Conservation (phyloP, 495 filamentous ascomycete genomes). For the Oleoguttula mirabilis region DNA sequence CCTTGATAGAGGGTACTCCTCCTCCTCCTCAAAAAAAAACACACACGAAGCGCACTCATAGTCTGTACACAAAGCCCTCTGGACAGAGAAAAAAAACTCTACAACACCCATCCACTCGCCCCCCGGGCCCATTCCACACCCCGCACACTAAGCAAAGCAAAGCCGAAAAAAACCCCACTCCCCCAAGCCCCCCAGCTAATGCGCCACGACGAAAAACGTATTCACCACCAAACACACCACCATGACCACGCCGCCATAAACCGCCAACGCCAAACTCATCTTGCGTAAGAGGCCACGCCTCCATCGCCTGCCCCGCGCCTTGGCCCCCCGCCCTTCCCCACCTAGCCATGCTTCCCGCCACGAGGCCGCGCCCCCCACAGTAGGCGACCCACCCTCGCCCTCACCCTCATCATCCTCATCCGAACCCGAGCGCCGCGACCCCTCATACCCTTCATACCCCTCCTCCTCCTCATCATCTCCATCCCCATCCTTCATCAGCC, state of each 20-base stretch:
- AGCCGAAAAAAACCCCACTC: too few species aligned
- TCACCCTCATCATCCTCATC: constrained; percentile 8
- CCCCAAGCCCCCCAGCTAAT: too few species aligned
- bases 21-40: too few species aligned
- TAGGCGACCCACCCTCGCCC: constrained; percentile 6
- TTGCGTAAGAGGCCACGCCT: constrained; percentile 51
- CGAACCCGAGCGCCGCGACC: not conserved
- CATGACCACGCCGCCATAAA: constrained; percentile 86
- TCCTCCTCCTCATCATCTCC: constrained; percentile 39
- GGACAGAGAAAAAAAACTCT: too few species aligned
- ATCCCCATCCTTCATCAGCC: constrained; percentile 70
- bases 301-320: constrained; percentile 36
- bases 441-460: not conserved
- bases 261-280: constrained; percentile 59
- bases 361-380: too few species aligned
- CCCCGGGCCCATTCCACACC: too few species aligned
- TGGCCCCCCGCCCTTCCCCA: constrained; percentile 17
- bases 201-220: constrained; percentile 53
- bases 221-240: constrained; percentile 75
- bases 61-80: too few species aligned
- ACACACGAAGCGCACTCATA: too few species aligned
- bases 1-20: too few species aligned
- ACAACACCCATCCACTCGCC: too few species aligned
- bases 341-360: too few species aligned
- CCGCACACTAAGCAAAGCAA: too few species aligned